Conservation (phyloP, 257 asterid species). For the Anisodus tanguticus region DNA sequence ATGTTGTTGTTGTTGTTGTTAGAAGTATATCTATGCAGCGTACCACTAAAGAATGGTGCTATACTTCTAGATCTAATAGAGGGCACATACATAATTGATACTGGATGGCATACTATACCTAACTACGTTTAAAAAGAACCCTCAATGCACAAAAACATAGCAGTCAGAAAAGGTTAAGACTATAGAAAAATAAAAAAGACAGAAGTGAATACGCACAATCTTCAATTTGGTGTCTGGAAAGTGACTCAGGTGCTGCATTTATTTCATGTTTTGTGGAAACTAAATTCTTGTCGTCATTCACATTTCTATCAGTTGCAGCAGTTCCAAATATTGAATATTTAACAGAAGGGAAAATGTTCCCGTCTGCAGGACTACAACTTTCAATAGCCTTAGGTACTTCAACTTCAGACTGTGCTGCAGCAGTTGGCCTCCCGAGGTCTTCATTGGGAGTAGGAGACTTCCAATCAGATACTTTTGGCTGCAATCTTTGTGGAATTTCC, state of each 20-base stretch:
- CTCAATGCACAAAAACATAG: not conserved
- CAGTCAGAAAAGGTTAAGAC: not conserved
- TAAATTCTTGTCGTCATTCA: slow-evolving; percentile 54
- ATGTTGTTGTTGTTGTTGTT: no score
- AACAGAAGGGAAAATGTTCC: slow-evolving; percentile 48
- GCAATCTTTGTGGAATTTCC: slow-evolving; percentile 61
- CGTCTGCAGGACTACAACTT: slow-evolving; percentile 47
- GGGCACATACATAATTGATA: not conserved
- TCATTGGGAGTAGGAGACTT: slow-evolving; percentile 59
- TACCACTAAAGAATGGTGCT: slow-evolving; percentile 7
- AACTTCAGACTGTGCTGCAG: slow-evolving; percentile 54
- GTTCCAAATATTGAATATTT: slow-evolving; percentile 53
- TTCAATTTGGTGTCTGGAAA: slow-evolving; percentile 57
- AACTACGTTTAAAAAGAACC: not conserved
- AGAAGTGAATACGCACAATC: slow-evolving; percentile 53
- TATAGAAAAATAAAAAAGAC: slow-evolving; percentile 26
- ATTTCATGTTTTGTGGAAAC: slow-evolving; percentile 56
- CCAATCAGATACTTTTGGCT: slow-evolving; percentile 69
- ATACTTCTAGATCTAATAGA: slow-evolving; percentile 9
- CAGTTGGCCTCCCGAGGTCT: slow-evolving; percentile 56
- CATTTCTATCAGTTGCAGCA: slow-evolving; percentile 50
- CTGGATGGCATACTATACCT: not conserved
- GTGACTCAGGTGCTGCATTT: slow-evolving; percentile 45
- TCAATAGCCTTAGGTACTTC: slow-evolving; percentile 58
- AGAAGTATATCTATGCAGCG: not conserved